A percentile compares a stretch with the other conserved stretches of the same genome.
Conservation (phyloP, 164 flowering plant genomes). For the Vitis amurensis region DNA sequence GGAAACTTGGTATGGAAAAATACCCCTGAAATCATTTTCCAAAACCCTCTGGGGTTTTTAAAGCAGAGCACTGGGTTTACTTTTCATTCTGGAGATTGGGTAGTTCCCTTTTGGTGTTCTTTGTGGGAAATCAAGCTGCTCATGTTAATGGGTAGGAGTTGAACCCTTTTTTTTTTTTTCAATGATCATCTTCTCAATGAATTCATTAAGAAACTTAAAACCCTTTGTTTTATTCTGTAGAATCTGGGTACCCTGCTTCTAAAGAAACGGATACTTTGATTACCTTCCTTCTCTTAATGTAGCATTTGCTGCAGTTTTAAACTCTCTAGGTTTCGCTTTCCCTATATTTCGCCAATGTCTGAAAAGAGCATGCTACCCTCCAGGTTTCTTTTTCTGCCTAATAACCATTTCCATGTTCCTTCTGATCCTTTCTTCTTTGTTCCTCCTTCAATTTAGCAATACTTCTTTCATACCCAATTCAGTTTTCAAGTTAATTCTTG, state of each 20-base stretch:
- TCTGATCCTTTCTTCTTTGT: conserved; percentile 48
- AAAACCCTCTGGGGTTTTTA: conserved; percentile 2
- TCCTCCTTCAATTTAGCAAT: conserved; percentile 41
- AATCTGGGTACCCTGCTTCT: not conserved
- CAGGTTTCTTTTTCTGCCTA: conserved; percentile 46
- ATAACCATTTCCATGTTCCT: conserved; percentile 47
- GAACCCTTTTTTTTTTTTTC: not conserved
- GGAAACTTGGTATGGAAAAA: not conserved
- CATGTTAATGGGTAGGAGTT: not conserved
- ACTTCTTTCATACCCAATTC: conserved; percentile 41
- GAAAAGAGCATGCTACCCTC: conserved; percentile 54
- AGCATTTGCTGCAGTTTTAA: not conserved
- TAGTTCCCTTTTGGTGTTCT: not conserved
- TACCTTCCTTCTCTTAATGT: not conserved
- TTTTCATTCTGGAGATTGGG: not conserved
- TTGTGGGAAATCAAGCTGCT: not conserved
- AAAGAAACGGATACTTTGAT: not conserved
- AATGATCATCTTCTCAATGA: not conserved
- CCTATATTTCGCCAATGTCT: conserved; percentile 28
- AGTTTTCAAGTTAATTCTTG: conserved; percentile 44
- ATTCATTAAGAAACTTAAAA: not conserved
- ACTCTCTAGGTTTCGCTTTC: not conserved
- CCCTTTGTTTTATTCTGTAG: not conserved
- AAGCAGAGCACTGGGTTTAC: not conserved
- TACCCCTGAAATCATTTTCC: not conserved